Evolutionary conservation across 331 rosid species (phyloP), one percentile per base, ranked within the genome.

Genomic region (Rhamnella rubrinervis): DNA sequence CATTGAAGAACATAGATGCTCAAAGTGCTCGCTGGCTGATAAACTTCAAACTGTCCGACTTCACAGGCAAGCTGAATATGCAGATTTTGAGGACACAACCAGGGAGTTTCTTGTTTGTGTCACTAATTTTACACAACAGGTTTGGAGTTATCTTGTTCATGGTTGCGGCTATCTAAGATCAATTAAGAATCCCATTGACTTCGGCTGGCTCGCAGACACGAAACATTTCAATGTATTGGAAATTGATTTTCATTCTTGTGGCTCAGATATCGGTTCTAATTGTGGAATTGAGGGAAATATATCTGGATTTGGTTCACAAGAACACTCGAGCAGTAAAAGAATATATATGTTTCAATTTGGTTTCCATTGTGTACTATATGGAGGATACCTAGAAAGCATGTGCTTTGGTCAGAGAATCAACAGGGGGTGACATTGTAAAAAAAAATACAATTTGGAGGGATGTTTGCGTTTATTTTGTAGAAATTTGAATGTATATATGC

Each of bases 331-430:
- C 49, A 61, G 72, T 50, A 81, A 55, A 66, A 58, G 84, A 64
- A 38, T 28, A 62, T 38, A 57, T 15, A 70, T 82, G 44, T 59
- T 80, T 66, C 78, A 77, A 72, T 87, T 85, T 23, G 86, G 89
- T 17, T 65, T 75, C 18, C 93, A 91, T 66, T 91, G 91, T 82
- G 73, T 85, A 71, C 61, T 67, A 2, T 88, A 85, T 78, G 97
- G 97, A 59, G 86, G 88, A 65, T 79, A 80, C 63, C 77, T 88
- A 67, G 85, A 82, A 44, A 63, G 68, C 66, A 77, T 85, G 65
- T 88, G 91, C 73, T 86, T 78, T 56, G 89, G 88, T 23, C 68
- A 61, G 57, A 68, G 72, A 77, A 82, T 84, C 53, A 68, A 72
- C 63, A 73, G 75, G 77, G 67, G 71, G 52, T 26, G 72, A 70